Percentiles rank a stretch among this genome's conserved stretches.
phyloP scores from a whole-genome alignment of 2,329 filamentous ascomycete genomes.

The Acephala macrosclerotiorum region DNA sequence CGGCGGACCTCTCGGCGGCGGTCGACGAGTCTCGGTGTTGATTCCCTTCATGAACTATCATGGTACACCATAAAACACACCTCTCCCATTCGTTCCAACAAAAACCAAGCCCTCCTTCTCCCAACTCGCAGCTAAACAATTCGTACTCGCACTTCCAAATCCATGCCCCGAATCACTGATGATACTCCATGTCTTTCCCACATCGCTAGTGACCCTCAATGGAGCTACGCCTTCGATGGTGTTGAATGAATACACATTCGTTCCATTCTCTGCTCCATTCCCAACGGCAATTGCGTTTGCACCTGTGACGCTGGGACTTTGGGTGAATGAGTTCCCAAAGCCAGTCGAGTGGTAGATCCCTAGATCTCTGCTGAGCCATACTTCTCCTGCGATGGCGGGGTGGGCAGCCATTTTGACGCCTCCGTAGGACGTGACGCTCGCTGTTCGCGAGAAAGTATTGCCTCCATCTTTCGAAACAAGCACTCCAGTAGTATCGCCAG shows the following conservation, averaged over 20 bases:
- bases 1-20: too few species aligned
- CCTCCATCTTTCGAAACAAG: constrained; percentile 60
- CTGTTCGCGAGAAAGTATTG: constrained; percentile 49
- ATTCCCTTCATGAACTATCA: neutral
- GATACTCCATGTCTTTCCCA: constrained; percentile 12
- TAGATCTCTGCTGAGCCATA: constrained; percentile 62
- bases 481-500: constrained; percentile 39
- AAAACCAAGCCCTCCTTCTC: constrained; percentile 19
- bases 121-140: constrained; percentile 22
- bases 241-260: constrained; percentile 21
- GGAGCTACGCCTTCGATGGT: constrained; percentile 1
- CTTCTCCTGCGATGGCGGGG: constrained; percentile 63
- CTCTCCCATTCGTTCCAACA: constrained; percentile 23
- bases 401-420: constrained; percentile 58
- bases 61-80: constrained; percentile 15
- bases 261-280: constrained; percentile 13
- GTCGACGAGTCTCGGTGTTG: too few species aligned
- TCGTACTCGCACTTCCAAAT: constrained; percentile 17
- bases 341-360: constrained; percentile 62
- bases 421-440: constrained; percentile 29
- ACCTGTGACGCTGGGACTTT: constrained; percentile 7
- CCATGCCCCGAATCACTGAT: constrained; percentile 17
- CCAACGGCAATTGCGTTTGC: constrained; percentile 17
- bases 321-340: constrained; percentile 45
- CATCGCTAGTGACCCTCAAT: constrained; percentile 13